Conservation (phyloP, 768 basidiomycete species). For the Fistulinella prunicolor region DNA sequence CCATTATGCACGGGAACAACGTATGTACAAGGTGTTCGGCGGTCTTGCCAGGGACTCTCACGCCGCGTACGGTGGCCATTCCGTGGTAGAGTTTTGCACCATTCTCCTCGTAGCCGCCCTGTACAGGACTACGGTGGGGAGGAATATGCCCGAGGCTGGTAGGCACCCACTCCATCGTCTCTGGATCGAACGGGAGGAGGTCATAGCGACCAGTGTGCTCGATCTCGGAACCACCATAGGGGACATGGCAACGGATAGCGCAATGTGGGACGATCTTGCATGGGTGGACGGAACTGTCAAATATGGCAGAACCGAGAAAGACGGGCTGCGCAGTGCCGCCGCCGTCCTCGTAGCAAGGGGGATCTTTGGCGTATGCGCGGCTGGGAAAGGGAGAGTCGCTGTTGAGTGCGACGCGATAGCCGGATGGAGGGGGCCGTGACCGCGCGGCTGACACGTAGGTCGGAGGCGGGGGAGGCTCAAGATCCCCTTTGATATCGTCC, state of each 20-base stretch:
- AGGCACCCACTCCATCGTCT: slow-evolving; percentile 72
- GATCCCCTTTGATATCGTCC: not conserved
- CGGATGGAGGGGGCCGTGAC: slow-evolving; percentile 60
- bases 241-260: slow-evolving; percentile 48
- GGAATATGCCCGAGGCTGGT: slow-evolving; percentile 62
- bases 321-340: slow-evolving; percentile 53
- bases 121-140: slow-evolving; percentile 53
- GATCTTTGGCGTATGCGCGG: slow-evolving; percentile 39
- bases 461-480: slow-evolving; percentile 12
- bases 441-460: too few relatives aligned
- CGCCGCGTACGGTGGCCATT: slow-evolving; percentile 46
- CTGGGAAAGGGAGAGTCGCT: slow-evolving; percentile 39
- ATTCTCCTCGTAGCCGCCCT: slow-evolving; percentile 73
- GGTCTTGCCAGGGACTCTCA: slow-evolving; percentile 71
- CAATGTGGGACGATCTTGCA: slow-evolving; percentile 75
- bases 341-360: slow-evolving; percentile 55
- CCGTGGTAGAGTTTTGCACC: slow-evolving; percentile 71
- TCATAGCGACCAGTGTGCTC: slow-evolving; percentile 68
- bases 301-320: slow-evolving; percentile 72
- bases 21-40: slow-evolving; percentile 65
- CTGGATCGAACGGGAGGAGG: slow-evolving; percentile 63
- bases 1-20: not conserved
- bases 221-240: slow-evolving; percentile 62
- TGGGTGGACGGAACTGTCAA: slow-evolving; percentile 68
- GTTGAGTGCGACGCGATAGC: slow-evolving; percentile 59